Base-by-base conservation (phyloP, 2,329 filamentous ascomycete species). In the Colletotrichum tabaci region DNA sequence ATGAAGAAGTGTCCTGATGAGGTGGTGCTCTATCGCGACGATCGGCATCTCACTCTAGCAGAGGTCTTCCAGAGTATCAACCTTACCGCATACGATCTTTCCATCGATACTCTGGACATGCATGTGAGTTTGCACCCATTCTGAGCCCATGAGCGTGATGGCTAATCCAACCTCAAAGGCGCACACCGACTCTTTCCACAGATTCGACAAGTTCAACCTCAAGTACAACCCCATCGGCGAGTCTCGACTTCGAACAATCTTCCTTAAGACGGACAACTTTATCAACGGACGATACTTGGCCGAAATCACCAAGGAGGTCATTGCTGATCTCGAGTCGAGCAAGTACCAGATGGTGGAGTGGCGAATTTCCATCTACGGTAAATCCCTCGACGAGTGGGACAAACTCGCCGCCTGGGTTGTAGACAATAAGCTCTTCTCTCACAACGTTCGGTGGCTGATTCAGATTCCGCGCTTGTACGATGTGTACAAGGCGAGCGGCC, bases 271-370 rank as follows among this genome's bases (percentile, higher is more conserved):
- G 12, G 96, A 99, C 83, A 99, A 99, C 80, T 96, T 95, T 81
- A 98, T 99, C 79, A 91, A 98, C 75, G 96, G 96, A 46, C 93
- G 96, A 61, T 99, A 99, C 80, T 86, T 99, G 53, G 96, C 96
- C 0, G 96, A 99, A 81, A 98, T 99, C 74, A 98, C 96, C 3
- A 97, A 98, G 78, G 96, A 99, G 82, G 96, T 99, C 74, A 98
- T 99, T 66, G 91, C 95, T 3, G 96, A 99, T 87, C 86, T 99
- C 42, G 96, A 99, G 82, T 97, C 96, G 60, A 98, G 95, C 89
- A 99, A 99, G 81, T 99, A 99, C 79, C 96, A 99, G 81, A 98
- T 99, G 93, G 96, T 96, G 1, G 96, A 99, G 84, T 99, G 97
- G 95, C 94, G 96, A 53, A 98, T 99, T 75, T 98, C 95, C 30